phyloP scores from a whole-genome alignment of 208 protist species.

The Tritrichomonas musculus region DNA sequence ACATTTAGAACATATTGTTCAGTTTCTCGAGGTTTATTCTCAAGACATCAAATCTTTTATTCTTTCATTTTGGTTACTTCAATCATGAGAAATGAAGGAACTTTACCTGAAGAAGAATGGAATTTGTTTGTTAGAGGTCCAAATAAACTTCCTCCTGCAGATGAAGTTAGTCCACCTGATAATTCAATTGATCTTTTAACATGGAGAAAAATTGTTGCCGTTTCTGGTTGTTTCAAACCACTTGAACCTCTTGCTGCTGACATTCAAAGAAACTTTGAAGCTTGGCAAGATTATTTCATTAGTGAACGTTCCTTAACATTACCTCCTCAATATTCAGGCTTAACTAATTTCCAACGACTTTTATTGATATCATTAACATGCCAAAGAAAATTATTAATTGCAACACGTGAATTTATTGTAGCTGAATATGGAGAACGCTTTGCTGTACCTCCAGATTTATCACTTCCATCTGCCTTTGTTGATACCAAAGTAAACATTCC shows the following conservation, averaged over 20 bases:
- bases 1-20: conserved; percentile 78
- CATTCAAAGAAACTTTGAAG: conserved; percentile 80
- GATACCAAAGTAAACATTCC: conserved; percentile 57
- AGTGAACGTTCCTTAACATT: conserved; percentile 67
- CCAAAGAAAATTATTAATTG: not conserved
- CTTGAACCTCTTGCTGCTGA: conserved; percentile 67
- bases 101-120: conserved; percentile 53
- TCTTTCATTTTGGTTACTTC: conserved; percentile 74
- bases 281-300: conserved; percentile 14
- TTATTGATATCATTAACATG: not conserved
- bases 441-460: conserved; percentile 47
- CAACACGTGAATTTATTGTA: conserved; percentile 33
- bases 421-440: conserved; percentile 45
- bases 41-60: conserved; percentile 88
- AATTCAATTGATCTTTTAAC: not conserved
- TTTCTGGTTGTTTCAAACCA: conserved; percentile 51
- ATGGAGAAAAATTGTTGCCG: conserved; percentile 40
- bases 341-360: conserved; percentile 40
- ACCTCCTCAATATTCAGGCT: conserved; percentile 54
- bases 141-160: not conserved
- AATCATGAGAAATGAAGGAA: conserved; percentile 59
- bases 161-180: not conserved
- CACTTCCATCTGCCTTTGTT: conserved; percentile 47
- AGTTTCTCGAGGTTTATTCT: conserved; percentile 92
- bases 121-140: conserved; percentile 50